These are phyloP conservation scores for Ophiostoma ulmi DNA, from an alignment of 2,329 filamentous ascomycete species.

Conservation along the genomic window DNA sequence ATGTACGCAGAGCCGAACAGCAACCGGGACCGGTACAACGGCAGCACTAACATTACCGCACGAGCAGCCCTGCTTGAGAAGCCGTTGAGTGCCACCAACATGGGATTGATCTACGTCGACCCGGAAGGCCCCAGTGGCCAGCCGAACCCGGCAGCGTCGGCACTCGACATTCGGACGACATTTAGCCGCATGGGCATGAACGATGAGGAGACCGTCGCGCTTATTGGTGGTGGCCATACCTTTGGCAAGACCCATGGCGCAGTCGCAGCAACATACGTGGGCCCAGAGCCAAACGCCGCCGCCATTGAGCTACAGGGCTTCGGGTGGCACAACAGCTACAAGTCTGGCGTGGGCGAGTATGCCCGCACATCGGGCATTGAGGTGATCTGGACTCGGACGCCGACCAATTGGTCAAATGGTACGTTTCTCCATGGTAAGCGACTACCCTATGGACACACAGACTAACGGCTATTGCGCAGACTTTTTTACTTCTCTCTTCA, in stretches of 20 bases:
- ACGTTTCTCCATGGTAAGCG: background rate
- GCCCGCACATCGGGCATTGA: slow-evolving; percentile 73
- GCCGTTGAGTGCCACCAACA: slow-evolving; percentile 63
- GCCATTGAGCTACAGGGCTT: slow-evolving; percentile 62
- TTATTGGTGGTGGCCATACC: slow-evolving; percentile 72
- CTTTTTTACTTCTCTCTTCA: slow-evolving; percentile 72
- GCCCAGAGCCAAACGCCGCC: slow-evolving; percentile 62
- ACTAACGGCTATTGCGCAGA: slow-evolving; percentile 28
- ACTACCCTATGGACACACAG: background rate
- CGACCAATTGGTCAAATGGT: slow-evolving; percentile 67
- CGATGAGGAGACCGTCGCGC: slow-evolving; percentile 73
- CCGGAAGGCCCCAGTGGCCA: slow-evolving; percentile 70
- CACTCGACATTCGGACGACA: slow-evolving; percentile 66
- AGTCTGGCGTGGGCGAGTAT: slow-evolving; percentile 63
- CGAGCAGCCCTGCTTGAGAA: slow-evolving; percentile 53
- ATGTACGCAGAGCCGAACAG: background rate
- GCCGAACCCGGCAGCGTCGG: slow-evolving; percentile 64
- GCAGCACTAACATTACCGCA: slow-evolving; percentile 65
- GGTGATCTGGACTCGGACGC: slow-evolving; percentile 73
- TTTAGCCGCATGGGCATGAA: slow-evolving; percentile 80
- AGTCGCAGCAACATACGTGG: slow-evolving; percentile 57
- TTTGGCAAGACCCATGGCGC: slow-evolving; percentile 81
- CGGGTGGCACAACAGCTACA: slow-evolving; percentile 64
- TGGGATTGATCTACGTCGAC: slow-evolving; percentile 80
- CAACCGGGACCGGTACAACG: slow-evolving; percentile 49